A percentile compares a stretch with the other conserved stretches of the same genome.
Conservation (phyloP, 1,284 basidiomycete genomes). For the Rhodotorula sp. region DNA sequence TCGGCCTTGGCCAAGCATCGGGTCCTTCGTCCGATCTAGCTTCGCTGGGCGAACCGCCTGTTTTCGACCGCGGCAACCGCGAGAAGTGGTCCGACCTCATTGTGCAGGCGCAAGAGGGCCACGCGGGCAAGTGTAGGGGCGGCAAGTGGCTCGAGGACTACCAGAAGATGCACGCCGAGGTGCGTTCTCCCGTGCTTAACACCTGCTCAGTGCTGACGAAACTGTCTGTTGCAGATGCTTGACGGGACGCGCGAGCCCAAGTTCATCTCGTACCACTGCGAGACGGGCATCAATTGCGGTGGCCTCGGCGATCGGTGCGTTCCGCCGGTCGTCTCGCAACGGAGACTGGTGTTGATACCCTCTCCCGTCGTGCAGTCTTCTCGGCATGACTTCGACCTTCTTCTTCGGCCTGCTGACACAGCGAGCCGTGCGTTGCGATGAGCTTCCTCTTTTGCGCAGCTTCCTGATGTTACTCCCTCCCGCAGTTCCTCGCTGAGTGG, state of each 20-base stretch:
- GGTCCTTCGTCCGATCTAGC: background rate
- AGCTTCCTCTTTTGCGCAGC: too few species aligned
- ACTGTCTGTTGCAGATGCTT: conserved; percentile 13
- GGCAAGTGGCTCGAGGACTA: conserved; percentile 22
- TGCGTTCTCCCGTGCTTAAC: background rate
- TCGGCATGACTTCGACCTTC: conserved; percentile 37
- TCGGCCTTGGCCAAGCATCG: conserved; percentile 16
- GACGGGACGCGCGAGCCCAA: conserved; percentile 22
- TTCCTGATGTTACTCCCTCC: background rate
- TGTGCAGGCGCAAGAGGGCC: conserved; percentile 18
- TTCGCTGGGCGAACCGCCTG: conserved; percentile 1
- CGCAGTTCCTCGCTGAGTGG: conserved; percentile 36
- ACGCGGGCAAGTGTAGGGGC: conserved; percentile 26
- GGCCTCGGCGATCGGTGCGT: conserved; percentile 34
- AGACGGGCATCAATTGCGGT: conserved; percentile 35
- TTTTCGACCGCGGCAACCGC: conserved; percentile 15
- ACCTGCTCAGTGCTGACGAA: background rate
- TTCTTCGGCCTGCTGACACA: conserved; percentile 33
- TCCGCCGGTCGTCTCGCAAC: background rate
- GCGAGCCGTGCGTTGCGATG: conserved; percentile 6
- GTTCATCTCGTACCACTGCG: conserved; percentile 35
- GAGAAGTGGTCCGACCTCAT: conserved; percentile 23
- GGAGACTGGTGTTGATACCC: background rate
- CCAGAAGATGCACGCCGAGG: conserved; percentile 22
- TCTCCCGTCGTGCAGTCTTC: background rate